Evolutionary conservation across 495 filamentous ascomycete species (phyloP), one percentile per base, ranked within the genome.

Genomic region (Pyrenula massariospora): DNA sequence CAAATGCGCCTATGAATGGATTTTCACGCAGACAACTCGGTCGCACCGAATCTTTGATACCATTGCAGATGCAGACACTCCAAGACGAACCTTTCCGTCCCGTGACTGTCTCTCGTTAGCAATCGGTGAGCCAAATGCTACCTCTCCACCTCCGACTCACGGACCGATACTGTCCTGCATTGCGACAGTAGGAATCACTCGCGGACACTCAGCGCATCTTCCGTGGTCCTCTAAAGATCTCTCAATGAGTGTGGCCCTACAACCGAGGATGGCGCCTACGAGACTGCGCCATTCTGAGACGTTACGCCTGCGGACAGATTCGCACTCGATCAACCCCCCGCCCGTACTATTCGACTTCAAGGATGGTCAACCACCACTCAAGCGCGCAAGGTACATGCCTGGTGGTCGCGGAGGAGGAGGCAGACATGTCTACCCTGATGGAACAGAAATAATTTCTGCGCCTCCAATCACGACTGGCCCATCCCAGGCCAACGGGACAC

Each of bases 381-480:
- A 42, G 31, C 31, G 31, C 31, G 31, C 31, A 15, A 42, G 31
- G 15, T 42, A 42, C 31, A 76, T 90, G 25, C 87, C 89, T 48
- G 87, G 86, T 57, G 88, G 87, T 23, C 84, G 86, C 31, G 86
- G 87, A n/a, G 88, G 87, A 56, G 85, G 87, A 56, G 86, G 87
- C 22, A 74, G 89, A 59, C 91, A 87, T 61, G 73, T 88, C 24
- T 86, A 91, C 50, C 74, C 79, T 20, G 78, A 83, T 55, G 76
- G 79, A 56, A 70, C 72, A 58, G 77, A 83, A 31, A 42, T 42
- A 8, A 42, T 42, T 5, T 5, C 31, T 42, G 31, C 31, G 31
- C 31, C 31, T 42, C 5, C 31, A 42, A 15, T 5, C 15, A 5
- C 31, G 15, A 15, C 31, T 42, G 31, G 15, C 15, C 15, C 31